Percentiles rank a stretch among this genome's conserved stretches.
Conservation (phyloP, 148 eudicot genomes). For the Dianthus caryophyllus region DNA sequence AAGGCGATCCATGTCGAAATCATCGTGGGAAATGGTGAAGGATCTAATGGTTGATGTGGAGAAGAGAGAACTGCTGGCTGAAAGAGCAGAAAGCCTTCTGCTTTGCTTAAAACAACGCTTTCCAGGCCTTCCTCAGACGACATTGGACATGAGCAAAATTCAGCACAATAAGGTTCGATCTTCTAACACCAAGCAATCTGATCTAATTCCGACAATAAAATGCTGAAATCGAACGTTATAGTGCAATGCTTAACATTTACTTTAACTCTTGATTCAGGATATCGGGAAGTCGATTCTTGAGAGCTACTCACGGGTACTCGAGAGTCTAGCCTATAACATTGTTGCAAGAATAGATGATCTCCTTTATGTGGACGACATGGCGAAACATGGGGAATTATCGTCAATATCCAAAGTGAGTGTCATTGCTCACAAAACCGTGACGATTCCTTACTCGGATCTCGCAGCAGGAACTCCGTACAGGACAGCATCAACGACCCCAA, state of each 20-base stretch:
- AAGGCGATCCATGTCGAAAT: slow-evolving; percentile 38
- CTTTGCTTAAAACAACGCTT: slow-evolving; percentile 49
- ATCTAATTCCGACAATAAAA: not conserved
- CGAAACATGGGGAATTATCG: slow-evolving; percentile 39
- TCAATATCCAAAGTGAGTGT: slow-evolving; percentile 38
- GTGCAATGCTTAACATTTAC: not conserved
- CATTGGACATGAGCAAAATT: slow-evolving; percentile 64
- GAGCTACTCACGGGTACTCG: slow-evolving; percentile 67
- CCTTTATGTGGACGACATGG: slow-evolving; percentile 47
- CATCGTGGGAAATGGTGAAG: slow-evolving; percentile 68
- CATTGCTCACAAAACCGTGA: slow-evolving; percentile 38
- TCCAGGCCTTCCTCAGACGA: slow-evolving; percentile 67
- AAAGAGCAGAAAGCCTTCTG: slow-evolving; percentile 61
- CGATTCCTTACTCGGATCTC: slow-evolving; percentile 28
- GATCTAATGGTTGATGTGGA: slow-evolving; percentile 50
- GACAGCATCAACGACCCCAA: slow-evolving; percentile 44
- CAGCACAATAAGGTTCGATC: slow-evolving; percentile 55
- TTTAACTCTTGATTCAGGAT: slow-evolving; percentile 31
- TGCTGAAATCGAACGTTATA: not conserved
- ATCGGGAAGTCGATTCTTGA: slow-evolving; percentile 61
- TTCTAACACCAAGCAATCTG: not conserved
- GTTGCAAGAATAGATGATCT: slow-evolving; percentile 61
- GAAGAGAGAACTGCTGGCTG: slow-evolving; percentile 50
- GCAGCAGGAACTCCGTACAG: slow-evolving; percentile 44
- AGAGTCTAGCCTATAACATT: slow-evolving; percentile 59